Conservation (phyloP, 2,329 filamentous ascomycete species). For the Xylaria sp. region DNA sequence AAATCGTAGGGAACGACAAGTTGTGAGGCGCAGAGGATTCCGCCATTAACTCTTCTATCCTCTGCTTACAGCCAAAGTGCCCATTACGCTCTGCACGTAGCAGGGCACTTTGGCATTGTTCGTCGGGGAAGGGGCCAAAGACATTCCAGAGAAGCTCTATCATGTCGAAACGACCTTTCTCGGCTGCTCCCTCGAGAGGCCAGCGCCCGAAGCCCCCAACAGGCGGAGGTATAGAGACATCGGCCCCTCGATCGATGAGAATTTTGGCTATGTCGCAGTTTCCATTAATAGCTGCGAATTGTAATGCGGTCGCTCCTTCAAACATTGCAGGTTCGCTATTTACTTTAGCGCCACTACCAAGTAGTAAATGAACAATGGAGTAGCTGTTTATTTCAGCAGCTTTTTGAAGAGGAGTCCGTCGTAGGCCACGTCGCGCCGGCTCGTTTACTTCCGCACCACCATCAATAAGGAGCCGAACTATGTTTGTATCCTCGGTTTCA, state of each 20-base stretch:
- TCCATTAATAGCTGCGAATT: constrained; percentile 20
- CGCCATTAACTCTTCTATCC: constrained; percentile 18
- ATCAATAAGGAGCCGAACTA: constrained; percentile 3
- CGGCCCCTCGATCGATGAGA: background rate
- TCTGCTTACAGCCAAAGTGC: constrained; percentile 14
- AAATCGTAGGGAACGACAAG: too few relatives aligned
- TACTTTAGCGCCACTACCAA: background rate
- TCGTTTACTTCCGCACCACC: constrained; percentile 2
- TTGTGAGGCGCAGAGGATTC: too few relatives aligned
- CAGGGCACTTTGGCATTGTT: constrained; percentile 16
- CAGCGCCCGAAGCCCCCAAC: background rate
- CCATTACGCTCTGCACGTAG: constrained; percentile 9
- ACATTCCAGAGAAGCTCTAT: constrained; percentile 22
- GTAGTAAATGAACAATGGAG: constrained; percentile 2
- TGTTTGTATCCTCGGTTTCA: background rate
- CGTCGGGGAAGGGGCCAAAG: background rate
- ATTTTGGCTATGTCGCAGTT: constrained; percentile 2
- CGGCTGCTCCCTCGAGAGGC: constrained; percentile 22
- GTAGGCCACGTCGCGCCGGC: background rate
- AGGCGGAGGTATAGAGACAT: background rate
- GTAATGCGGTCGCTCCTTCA: constrained; percentile 7
- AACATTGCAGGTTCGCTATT: constrained; percentile 1
- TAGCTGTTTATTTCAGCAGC: constrained; percentile 10
- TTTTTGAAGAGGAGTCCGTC: constrained; percentile 4
- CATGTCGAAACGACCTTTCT: constrained; percentile 25